Evolutionary conservation across 805 yeast species (phyloP).

Genomic region (Metschnikowia continentalis): DNA sequence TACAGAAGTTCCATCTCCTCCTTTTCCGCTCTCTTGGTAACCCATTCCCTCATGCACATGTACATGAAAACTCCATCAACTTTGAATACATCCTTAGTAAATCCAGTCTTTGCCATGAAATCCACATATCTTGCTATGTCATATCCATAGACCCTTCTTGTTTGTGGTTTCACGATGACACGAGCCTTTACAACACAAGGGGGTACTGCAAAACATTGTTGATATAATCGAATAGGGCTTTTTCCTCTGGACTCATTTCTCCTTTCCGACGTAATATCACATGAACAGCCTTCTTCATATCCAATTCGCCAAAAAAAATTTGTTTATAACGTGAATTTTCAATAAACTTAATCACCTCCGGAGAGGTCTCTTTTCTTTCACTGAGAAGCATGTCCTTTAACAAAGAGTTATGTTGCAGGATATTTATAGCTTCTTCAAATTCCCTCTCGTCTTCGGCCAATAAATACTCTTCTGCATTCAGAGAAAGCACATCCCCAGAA

Average conservation of each 20-base stretch:
- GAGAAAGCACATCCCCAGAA: background rate
- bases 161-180: no score
- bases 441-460: background rate
- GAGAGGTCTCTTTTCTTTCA: background rate
- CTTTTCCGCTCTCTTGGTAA: background rate
- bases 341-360: background rate
- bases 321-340: background rate
- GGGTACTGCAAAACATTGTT: no score
- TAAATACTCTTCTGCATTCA: background rate
- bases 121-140: slow-evolving; percentile 1
- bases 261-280: background rate
- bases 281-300: background rate
- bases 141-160: no score
- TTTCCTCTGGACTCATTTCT: background rate
- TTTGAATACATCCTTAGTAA: background rate
- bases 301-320: background rate
- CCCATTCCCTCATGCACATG: background rate
- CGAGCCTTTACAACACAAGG: no score
- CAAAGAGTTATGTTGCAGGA: background rate
- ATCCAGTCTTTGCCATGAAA: background rate
- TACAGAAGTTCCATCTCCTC: background rate
- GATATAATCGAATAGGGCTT: background rate
- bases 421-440: background rate
- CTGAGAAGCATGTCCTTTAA: background rate
- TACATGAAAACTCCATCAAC: background rate